Evolutionary conservation across 2,329 filamentous ascomycete genomes (phyloP).

Genomic region (Phialocephala subalpina): DNA sequence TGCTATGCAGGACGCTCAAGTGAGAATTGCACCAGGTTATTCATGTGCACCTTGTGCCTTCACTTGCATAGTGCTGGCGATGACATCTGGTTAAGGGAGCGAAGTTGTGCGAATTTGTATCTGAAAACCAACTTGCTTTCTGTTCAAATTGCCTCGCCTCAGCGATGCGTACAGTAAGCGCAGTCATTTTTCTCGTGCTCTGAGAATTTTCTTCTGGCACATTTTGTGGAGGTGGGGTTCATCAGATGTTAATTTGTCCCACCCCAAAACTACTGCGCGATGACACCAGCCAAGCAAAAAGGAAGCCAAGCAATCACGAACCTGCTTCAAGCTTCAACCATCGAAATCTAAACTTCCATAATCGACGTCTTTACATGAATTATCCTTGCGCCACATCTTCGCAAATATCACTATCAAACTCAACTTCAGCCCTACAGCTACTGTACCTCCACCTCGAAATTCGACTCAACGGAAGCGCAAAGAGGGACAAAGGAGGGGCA

Average conservation of each 20-base stretch:
- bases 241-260: neutral
- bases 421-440: neutral
- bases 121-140: no score
- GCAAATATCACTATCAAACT: neutral
- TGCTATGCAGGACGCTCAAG: no score
- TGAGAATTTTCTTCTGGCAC: no score
- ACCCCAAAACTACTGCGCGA: slow-evolving; percentile 8
- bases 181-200: no score
- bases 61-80: no score
- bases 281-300: slow-evolving; percentile 10
- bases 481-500: neutral
- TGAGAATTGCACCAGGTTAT: no score
- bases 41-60: no score
- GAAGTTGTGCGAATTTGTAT: no score
- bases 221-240: neutral
- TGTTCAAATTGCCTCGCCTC: no score
- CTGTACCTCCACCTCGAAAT: no score
- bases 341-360: neutral
- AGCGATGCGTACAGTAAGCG: no score
- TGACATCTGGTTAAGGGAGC: no score
- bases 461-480: neutral
- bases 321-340: neutral
- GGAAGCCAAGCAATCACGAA: neutral
- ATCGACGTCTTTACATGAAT: neutral
- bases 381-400: neutral